A percentile compares a stretch with the other conserved stretches of the same genome.
Conservation (phyloP, 2,329 filamentous ascomycete species). For the Aureobasidium sp. region DNA sequence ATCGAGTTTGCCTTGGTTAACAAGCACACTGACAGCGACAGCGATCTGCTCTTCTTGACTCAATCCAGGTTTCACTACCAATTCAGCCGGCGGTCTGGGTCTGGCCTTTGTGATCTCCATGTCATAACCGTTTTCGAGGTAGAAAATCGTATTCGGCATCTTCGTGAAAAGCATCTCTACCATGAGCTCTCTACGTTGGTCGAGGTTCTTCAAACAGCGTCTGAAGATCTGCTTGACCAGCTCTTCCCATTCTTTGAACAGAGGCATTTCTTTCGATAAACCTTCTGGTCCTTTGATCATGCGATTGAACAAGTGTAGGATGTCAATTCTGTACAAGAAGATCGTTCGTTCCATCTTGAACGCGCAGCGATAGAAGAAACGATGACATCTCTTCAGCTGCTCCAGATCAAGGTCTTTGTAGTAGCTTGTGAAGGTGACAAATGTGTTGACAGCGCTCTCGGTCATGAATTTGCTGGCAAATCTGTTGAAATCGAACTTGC, state of each 20-base stretch:
- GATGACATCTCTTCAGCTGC: slow-evolving; percentile 85
- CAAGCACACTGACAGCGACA: slow-evolving; percentile 69
- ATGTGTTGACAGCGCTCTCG: slow-evolving; percentile 83
- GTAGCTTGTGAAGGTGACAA: slow-evolving; percentile 69
- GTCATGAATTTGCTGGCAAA: slow-evolving; percentile 76
- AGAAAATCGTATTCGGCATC: slow-evolving; percentile 72
- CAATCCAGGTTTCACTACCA: slow-evolving; percentile 70
- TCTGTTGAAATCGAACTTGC: slow-evolving; percentile 87
- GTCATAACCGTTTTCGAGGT: slow-evolving; percentile 84
- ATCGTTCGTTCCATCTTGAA: slow-evolving; percentile 93
- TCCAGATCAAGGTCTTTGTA: slow-evolving; percentile 71
- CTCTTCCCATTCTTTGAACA: slow-evolving; percentile 86
- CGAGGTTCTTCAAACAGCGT: slow-evolving; percentile 73
- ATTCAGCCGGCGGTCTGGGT: slow-evolving; percentile 65
- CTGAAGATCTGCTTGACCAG: slow-evolving; percentile 77
- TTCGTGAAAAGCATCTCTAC: slow-evolving; percentile 96
- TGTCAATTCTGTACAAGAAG: slow-evolving; percentile 83
- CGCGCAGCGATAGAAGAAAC: slow-evolving; percentile 86
- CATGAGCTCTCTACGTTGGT: slow-evolving; percentile 69
- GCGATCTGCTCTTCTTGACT: slow-evolving; percentile 61
- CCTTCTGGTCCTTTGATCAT: slow-evolving; percentile 86
- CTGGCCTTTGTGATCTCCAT: slow-evolving; percentile 62
- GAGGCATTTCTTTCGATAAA: slow-evolving; percentile 54
- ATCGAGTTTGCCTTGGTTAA: slow-evolving; percentile 71
- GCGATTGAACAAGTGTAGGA: slow-evolving; percentile 76